phyloP scores from a whole-genome alignment of 1,284 basidiomycete genomes.

The Phylloporus sp. region DNA sequence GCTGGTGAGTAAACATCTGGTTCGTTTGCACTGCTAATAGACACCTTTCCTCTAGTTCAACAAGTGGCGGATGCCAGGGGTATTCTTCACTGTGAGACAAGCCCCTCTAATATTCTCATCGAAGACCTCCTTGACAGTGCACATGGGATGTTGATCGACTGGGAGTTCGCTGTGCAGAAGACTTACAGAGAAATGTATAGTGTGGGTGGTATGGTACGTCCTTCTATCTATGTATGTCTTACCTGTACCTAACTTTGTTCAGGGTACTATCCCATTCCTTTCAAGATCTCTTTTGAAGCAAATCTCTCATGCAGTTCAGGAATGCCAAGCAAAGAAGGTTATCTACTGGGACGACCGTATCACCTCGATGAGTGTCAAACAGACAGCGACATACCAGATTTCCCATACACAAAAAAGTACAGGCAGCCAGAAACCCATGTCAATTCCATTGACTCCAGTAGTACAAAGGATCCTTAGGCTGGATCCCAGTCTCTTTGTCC shows the following conservation, averaged over 20 bases:
- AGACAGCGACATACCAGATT: no score
- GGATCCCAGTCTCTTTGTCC: no score
- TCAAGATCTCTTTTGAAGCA: conserved; percentile 2
- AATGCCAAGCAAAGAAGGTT: no score
- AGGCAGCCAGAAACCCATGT: no score
- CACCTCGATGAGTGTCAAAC: neutral
- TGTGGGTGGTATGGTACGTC: neutral
- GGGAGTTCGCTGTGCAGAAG: neutral
- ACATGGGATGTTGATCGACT: neutral
- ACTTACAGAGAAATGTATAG: neutral
- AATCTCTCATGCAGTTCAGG: neutral
- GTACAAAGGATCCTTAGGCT: no score
- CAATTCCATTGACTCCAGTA: no score
- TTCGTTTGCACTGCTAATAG: neutral
- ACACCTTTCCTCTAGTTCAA: no score
- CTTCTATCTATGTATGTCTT: neutral
- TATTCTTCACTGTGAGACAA: no score
- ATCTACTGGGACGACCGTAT: neutral
- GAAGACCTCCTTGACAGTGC: neutral
- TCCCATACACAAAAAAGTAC: no score
- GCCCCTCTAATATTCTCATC: no score
- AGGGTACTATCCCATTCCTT: no score
- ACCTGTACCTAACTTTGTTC: neutral
- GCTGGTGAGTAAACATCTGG: no score
- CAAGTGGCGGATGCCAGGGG: neutral